phyloP scores from a whole-genome alignment of 371 early-diverging fungal genomes.

The Thermomucor indicae-seudaticae region DNA sequence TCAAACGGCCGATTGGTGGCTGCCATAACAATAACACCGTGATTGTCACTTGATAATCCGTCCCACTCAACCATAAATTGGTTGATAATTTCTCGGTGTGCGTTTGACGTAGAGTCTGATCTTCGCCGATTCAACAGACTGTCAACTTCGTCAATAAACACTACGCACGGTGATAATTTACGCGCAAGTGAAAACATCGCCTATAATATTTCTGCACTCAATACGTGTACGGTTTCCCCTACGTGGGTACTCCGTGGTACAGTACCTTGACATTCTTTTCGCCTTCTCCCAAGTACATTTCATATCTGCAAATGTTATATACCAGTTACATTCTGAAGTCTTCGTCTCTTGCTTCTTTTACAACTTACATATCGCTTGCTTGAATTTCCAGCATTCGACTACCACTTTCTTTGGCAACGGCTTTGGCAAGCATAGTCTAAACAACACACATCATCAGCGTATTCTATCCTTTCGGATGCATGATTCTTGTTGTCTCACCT shows the following conservation, averaged over 20 bases:
- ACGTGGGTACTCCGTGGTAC: neutral
- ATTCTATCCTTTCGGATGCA: neutral
- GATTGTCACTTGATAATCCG: conserved; percentile 77
- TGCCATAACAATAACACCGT: conserved; percentile 86
- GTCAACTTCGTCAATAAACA: conserved; percentile 99
- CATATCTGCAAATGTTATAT: conserved; percentile 43
- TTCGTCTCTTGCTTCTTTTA: neutral
- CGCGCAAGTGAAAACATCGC: conserved; percentile 96
- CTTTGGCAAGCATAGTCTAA: conserved; percentile 94
- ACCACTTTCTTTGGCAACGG: conserved; percentile 94
- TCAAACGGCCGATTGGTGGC: conserved; percentile 98
- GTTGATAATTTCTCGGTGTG: conserved; percentile 87
- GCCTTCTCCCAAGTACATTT: conserved; percentile 98
- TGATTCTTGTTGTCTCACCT: conserved; percentile 16
- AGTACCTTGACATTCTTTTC: conserved; percentile 87
- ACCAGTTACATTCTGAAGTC: neutral
- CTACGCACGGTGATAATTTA: conserved; percentile 93
- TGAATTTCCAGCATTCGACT: conserved; percentile 91
- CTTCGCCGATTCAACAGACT: conserved; percentile 88
- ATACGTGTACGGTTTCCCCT: conserved; percentile 2
- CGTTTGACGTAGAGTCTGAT: conserved; percentile 38
- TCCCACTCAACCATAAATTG: conserved; percentile 98
- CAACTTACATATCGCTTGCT: conserved; percentile 87
- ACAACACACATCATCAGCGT: neutral
- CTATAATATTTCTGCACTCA: conserved; percentile 14